Conservation (phyloP, 108 stramenopile species). For the Cyclotella sp. region DNA sequence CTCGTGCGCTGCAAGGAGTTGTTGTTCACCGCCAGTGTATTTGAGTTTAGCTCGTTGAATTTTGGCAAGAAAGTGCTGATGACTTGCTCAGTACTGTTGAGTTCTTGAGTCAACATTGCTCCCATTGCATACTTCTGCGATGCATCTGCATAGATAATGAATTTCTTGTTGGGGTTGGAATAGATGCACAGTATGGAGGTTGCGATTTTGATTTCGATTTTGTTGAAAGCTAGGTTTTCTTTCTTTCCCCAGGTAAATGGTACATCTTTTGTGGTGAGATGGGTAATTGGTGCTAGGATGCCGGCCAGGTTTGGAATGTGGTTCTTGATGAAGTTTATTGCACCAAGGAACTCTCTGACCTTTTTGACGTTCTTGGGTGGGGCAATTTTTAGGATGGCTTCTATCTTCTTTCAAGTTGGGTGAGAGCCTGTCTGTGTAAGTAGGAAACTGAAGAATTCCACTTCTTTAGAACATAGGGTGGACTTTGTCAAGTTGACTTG, state of each 20-base stretch:
- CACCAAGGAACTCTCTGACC: constrained; percentile 38
- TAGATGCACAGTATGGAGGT: constrained; percentile 26
- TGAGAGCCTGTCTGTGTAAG: constrained; percentile 12
- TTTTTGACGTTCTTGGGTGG: constrained; percentile 30
- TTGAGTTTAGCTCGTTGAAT: constrained; percentile 46
- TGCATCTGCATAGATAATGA: constrained; percentile 54
- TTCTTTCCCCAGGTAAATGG: constrained; percentile 9
- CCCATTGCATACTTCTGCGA: constrained; percentile 43
- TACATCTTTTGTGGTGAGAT: constrained; percentile 21
- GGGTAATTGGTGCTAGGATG: constrained; percentile 32
- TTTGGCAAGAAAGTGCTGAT: constrained; percentile 34
- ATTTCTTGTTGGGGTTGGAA: constrained; percentile 43
- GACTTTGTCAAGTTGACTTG: constrained; percentile 34
- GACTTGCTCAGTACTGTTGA: constrained; percentile 10
- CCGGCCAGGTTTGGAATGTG: constrained; percentile 28
- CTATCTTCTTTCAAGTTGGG: constrained; percentile 13
- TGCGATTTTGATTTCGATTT: neutral
- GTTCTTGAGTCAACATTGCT: constrained; percentile 46
- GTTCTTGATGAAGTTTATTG: constrained; percentile 42
- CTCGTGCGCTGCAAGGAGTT: constrained; percentile 44
- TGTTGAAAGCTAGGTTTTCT: constrained; percentile 1
- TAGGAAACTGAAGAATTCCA: constrained; percentile 29
- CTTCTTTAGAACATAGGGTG: constrained; percentile 15
- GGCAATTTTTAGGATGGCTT: constrained; percentile 17
- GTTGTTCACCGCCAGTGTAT: constrained; percentile 51